Evolutionary conservation across 192 early-diverging fungal species (phyloP), one percentile per base, ranked within the genome.

Genomic region (Coemansia interrupta): DNA sequence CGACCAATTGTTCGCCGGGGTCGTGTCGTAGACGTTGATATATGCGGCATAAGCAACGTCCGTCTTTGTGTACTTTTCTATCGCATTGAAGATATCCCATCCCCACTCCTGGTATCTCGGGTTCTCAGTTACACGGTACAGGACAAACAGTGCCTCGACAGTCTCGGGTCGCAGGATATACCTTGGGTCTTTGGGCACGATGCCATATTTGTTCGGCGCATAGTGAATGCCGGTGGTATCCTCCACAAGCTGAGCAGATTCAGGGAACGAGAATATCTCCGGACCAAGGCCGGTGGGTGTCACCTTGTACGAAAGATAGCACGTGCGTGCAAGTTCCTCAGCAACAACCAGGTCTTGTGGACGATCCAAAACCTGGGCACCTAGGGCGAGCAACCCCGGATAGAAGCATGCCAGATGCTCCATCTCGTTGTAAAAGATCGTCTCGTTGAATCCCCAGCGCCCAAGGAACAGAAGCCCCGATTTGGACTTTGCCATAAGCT

Each of bases 391-490:
- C 6, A 86, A 86, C 0, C 91, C 93, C 11, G 90, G 90, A 17
- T 92, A 78, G 73, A 95, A 98, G 73, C 95, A 96, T 1, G 94
- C 91, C 15, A 98, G 77, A 59, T 98, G 95, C 71, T 96, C 91
- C 92, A 96, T 94, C 63, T 90, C 92, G 18, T 77, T 64, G 9
- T 58, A 58, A 9, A 86, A 56, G 13, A 15, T 24, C 0, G 58
- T 49, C 5, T 23, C 41, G 23, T 49, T 18, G 8, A 14, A 6
- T 48, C 47, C 14, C 50, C 51, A 47, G 13, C 22, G n/a, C 18
- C 77, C 77, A 8, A 74, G 7, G 26, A 46, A 80, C 10, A 43
- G 13, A 9, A 61, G 23, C 1, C 59, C 62, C 2, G 38, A 20
- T 11, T 48, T 26, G 1, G 64, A 53, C 22, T 46, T 63, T 17